Evolutionary conservation across 306 rosid species (phyloP).

Genomic region (Glycyrrhiza uralensis): DNA sequence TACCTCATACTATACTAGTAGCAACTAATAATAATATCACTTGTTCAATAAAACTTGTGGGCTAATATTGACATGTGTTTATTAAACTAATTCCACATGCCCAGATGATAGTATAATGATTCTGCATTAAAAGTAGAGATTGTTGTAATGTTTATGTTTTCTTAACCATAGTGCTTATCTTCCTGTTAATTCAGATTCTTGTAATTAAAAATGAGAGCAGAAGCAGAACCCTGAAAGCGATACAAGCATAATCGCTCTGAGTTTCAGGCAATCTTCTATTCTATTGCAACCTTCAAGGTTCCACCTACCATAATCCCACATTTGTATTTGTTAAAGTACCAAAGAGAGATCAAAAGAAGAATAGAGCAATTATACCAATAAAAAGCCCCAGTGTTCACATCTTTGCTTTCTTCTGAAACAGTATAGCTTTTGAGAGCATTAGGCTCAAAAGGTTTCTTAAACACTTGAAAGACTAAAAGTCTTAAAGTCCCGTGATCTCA

Average conservation of each 20-base stretch:
- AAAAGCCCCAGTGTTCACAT: background rate
- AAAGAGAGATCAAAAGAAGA: background rate
- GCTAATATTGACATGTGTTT: background rate
- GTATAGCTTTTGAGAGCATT: slow-evolving; percentile 12
- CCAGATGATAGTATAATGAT: background rate
- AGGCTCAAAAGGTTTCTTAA: background rate
- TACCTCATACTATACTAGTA: background rate
- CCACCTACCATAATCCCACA: too few species aligned
- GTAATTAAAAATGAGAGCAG: background rate
- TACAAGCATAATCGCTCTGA: slow-evolving; percentile 14
- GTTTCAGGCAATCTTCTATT: too few species aligned
- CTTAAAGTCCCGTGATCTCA: background rate
- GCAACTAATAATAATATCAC: background rate
- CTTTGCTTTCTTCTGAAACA: slow-evolving; percentile 12
- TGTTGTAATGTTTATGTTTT: background rate
- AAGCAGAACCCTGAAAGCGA: background rate
- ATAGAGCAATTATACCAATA: background rate
- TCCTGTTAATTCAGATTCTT: background rate
- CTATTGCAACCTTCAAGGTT: too few species aligned
- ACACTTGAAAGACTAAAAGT: background rate
- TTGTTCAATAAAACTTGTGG: background rate
- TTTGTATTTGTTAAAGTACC: too few species aligned
- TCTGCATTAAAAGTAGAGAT: slow-evolving; percentile 20
- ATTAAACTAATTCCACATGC: background rate
- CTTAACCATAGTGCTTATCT: background rate